Base-by-base conservation (phyloP, 208 protist genomes). In the Acanthamoeba castellanii region DNA sequence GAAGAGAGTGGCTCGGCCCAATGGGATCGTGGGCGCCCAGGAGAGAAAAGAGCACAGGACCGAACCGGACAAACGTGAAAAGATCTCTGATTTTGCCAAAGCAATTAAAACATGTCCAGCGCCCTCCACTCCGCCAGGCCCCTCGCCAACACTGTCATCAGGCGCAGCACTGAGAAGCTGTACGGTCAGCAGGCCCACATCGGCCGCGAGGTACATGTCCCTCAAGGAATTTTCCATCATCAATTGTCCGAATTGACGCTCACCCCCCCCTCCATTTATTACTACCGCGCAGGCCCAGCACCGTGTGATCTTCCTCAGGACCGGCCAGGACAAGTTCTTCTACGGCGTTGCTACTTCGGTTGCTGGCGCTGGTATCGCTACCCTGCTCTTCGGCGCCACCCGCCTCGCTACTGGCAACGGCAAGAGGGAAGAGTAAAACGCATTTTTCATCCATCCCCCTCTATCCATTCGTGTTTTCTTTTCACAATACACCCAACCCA, bases 81-180 rank as follows among this genome's bases (percentile, higher is more conserved):
- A 81, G 72, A 81, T 81, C 68, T 42, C 30, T 42, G 14, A 16
- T 30, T 22, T 50, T 81, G n/a, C 72, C 34, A 42, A 64, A 64
- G 22, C 22, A 42, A 8, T 16, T 50, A 7, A 81, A 1, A 81
- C 32, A 81, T 81, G 72, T 81, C 72, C 37, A 81, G 72, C 72
- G 72, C 72, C 34, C 72, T 81, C 37, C n/a, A 81, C 72, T 81
- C 72, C 72, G 72, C 72, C 72, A 81, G 72, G 72, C 72, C 72
- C 37, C n/a, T 47, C 6, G 72, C 72, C 72, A 81, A 42, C 34
- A 81, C 3, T 18, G n/a, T 81, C 37, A 81, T 81, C 34, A 81
- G 22, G 72, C 72, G 72, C 72, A 81, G 72, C 72, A 81, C 72
- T 81, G 37, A 81, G 72, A 81, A 81, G 72, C 72, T 81, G 72